Evolutionary conservation across 176 grass and related monocot species (phyloP).

Genomic region (Pontederia crassipes): DNA sequence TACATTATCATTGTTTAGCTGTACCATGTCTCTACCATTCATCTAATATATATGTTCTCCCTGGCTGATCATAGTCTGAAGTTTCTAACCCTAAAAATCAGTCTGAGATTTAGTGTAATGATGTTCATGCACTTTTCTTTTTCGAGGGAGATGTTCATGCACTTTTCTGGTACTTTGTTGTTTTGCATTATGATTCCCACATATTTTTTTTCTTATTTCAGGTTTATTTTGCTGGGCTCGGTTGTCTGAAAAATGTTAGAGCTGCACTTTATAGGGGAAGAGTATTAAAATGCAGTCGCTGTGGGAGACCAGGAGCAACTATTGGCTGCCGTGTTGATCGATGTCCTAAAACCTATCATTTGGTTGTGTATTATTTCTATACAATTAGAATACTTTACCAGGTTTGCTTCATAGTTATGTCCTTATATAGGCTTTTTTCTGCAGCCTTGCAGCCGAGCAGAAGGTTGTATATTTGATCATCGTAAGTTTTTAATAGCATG

Average conservation of each 20-base stretch:
- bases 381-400: not conserved
- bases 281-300: slow-evolving; percentile 90
- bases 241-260: slow-evolving; percentile 90
- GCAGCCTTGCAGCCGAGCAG: slow-evolving; percentile 84
- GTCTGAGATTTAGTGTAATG: too few species aligned
- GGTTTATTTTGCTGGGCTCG: slow-evolving; percentile 98
- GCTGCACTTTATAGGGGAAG: slow-evolving; percentile 79
- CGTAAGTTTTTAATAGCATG: slow-evolving; percentile 97
- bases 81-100: too few species aligned
- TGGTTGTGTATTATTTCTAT: slow-evolving; percentile 43
- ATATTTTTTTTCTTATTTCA: slow-evolving; percentile 36
- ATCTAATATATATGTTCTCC: too few species aligned
- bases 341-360: slow-evolving; percentile 92
- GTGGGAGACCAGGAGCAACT: slow-evolving; percentile 87
- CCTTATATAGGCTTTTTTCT: slow-evolving; percentile 4
- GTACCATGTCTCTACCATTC: too few species aligned
- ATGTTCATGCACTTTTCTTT: too few species aligned
- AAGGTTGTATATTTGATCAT: slow-evolving; percentile 91
- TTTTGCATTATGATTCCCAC: too few species aligned
- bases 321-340: slow-evolving; percentile 92
- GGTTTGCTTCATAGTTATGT: not conserved
- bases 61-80: too few species aligned
- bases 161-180: too few species aligned
- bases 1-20: too few species aligned
- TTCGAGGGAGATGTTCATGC: not conserved